Percentiles rank a stretch among this genome's conserved stretches.
phyloP scores from a whole-genome alignment of 1,284 basidiomycete genomes.

The Neolentinus lepideus region DNA sequence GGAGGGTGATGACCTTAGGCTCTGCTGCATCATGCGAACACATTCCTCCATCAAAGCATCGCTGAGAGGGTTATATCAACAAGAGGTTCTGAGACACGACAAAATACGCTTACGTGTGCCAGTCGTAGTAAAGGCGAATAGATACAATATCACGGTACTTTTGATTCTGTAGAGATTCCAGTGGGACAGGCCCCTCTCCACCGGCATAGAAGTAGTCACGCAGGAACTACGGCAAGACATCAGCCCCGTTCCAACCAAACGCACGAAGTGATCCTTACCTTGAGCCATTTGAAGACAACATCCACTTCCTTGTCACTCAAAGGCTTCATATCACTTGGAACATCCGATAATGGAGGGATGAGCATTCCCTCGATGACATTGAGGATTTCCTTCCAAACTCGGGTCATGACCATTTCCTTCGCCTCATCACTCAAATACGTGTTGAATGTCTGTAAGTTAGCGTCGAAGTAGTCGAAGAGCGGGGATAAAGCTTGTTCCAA shows the following conservation, averaged over 20 bases:
- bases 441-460: conserved; percentile 89
- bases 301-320: conserved; percentile 94
- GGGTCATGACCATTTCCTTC: conserved; percentile 89
- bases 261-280: conserved; percentile 39
- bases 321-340: conserved; percentile 86
- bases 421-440: conserved; percentile 80
- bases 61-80: conserved; percentile 28
- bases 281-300: conserved; percentile 97
- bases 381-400: conserved; percentile 96
- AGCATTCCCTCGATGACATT: conserved; percentile 84
- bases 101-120: conserved; percentile 62
- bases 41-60: conserved; percentile 95
- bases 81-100: conserved; percentile 3
- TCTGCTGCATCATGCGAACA: conserved; percentile 87
- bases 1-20: conserved; percentile 64
- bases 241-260: not conserved
- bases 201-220: conserved; percentile 94
- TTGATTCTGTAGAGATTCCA: conserved; percentile 89
- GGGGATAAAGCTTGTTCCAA: conserved; percentile 92
- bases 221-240: conserved; percentile 57
- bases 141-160: conserved; percentile 93
- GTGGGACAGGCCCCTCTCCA: conserved; percentile 85
- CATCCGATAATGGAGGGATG: conserved; percentile 87
- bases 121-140: conserved; percentile 90
- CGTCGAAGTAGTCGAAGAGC: conserved; percentile 95